Evolutionary conservation across 2,329 filamentous ascomycete species (phyloP), one percentile per base, ranked within the genome.

Genomic region (Gliomastix tumulicola): DNA sequence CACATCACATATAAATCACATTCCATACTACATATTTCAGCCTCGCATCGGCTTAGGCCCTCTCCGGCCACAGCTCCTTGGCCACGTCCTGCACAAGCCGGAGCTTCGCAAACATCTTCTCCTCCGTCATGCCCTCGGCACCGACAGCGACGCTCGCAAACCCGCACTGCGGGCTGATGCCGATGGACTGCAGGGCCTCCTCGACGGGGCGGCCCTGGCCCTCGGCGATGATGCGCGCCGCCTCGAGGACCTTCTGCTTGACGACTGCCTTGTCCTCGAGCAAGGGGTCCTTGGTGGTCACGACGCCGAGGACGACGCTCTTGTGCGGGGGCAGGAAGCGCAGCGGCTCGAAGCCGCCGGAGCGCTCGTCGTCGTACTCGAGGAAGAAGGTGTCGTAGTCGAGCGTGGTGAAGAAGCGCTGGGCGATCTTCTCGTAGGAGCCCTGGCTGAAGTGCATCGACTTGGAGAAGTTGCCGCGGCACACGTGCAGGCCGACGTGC

Each of bases 31-130:
- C n/a, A n/a, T n/a, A n/a, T n/a, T n/a, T n/a, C n/a, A n/a, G n/a
- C n/a, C n/a, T n/a, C n/a, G n/a, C n/a, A n/a, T n/a, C n/a, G n/a
- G n/a, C n/a, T n/a, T n/a, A n/a, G n/a, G n/a, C n/a, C n/a, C n/a
- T n/a, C n/a, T n/a, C n/a, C n/a, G n/a, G n/a, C 82, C 82, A 87
- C 27, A 87, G 67, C 38, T 76, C 70, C 48, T 79, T 69, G 6
- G 82, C 81, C 46, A 87, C 70, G 35, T 75, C 68, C 40, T 77
- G 71, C 21, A 86, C 82, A 40, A 87, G 62, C 61, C 76, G 70
- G 49, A 87, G 57, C 65, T 86, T 87, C 49, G 70, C 74, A 57
- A 78, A 69, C 82, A 86, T 86, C 47, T 79, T 81, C 23, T 82
- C 71, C 49, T 73, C 71, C 3, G 73, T 75, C 48, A 86, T 70